These are phyloP conservation scores for Schizosaccharomyces pombe DNA, from an alignment of 805 yeast genomes.

Conservation along the genomic window DNA sequence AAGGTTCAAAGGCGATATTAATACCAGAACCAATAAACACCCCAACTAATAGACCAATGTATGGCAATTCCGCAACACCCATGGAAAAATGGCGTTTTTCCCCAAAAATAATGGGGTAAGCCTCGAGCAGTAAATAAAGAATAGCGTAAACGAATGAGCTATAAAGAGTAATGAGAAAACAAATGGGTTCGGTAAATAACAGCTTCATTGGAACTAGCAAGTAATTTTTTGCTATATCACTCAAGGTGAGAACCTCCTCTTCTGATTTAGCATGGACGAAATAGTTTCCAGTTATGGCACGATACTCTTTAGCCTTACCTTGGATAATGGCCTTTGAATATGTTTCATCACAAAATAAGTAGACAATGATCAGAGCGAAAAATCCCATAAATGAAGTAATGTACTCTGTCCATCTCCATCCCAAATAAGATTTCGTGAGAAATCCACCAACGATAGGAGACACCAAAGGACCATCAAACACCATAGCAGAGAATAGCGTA, in stretches of 20 bases:
- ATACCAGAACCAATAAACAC: slow-evolving; percentile 31
- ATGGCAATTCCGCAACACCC: slow-evolving; percentile 58
- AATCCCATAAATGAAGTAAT: slow-evolving; percentile 39
- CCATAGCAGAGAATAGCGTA: slow-evolving; percentile 46
- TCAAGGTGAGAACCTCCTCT: slow-evolving; percentile 29
- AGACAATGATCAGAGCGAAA: slow-evolving; percentile 19
- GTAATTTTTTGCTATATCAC: slow-evolving; percentile 38
- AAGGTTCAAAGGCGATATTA: slow-evolving; percentile 32
- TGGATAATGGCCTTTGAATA: slow-evolving; percentile 47
- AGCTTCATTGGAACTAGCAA: slow-evolving; percentile 44
- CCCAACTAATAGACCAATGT: slow-evolving; percentile 53
- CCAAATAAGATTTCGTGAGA: slow-evolving; percentile 33
- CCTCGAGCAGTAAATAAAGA: slow-evolving; percentile 47
- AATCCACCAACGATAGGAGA: slow-evolving; percentile 66
- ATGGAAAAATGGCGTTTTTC: slow-evolving; percentile 32
- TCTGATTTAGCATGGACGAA: slow-evolving; percentile 62
- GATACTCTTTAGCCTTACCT: slow-evolving; percentile 36
- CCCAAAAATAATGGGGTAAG: slow-evolving; percentile 49
- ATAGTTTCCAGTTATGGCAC: slow-evolving; percentile 58
- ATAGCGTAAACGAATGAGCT: slow-evolving; percentile 65
- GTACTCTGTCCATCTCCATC: slow-evolving; percentile 72
- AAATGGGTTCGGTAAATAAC: slow-evolving; percentile 48
- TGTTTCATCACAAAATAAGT: slow-evolving; percentile 37
- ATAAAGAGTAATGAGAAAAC: slow-evolving; percentile 43
- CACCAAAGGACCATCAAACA: slow-evolving; percentile 56